Percentiles rank a stretch among this genome's conserved stretches.
Evolutionary conservation across 495 filamentous ascomycete species (phyloP).

Genomic region (Aspergillus affinis): DNA sequence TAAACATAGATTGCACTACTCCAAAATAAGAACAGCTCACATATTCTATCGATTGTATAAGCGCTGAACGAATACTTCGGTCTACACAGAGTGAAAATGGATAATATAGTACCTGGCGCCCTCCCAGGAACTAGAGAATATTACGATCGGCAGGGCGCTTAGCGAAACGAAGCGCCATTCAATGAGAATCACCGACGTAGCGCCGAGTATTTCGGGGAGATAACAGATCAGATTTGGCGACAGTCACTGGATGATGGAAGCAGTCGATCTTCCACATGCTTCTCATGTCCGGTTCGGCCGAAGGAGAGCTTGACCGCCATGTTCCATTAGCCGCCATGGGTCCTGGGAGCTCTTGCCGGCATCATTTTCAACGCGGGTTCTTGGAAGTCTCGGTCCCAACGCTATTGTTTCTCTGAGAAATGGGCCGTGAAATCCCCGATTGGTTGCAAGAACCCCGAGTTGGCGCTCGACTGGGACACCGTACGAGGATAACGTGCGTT

Average conservation of each 20-base stretch:
- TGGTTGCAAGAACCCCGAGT: background rate
- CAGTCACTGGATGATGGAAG: background rate
- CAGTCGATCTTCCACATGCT: background rate
- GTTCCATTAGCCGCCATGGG: background rate
- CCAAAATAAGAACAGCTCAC: background rate
- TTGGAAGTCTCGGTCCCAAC: background rate
- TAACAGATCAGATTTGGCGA: background rate
- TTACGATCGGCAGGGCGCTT: background rate
- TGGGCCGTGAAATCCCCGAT: background rate
- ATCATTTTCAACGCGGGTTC: background rate
- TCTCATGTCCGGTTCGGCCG: background rate
- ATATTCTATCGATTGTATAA: background rate
- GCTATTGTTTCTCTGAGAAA: background rate
- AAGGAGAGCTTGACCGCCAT: background rate
- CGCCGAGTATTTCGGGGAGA: background rate
- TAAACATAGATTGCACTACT: background rate
- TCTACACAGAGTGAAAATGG: background rate
- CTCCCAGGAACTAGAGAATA: background rate
- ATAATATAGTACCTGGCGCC: background rate
- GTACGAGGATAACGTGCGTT: background rate
- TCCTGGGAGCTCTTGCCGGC: background rate
- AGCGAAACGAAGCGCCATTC: background rate
- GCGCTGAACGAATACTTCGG: background rate
- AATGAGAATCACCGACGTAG: background rate
- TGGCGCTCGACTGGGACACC: no score